Conservation (phyloP, 106 monocot genomes). For the Phalaenopsis aphrodite region DNA sequence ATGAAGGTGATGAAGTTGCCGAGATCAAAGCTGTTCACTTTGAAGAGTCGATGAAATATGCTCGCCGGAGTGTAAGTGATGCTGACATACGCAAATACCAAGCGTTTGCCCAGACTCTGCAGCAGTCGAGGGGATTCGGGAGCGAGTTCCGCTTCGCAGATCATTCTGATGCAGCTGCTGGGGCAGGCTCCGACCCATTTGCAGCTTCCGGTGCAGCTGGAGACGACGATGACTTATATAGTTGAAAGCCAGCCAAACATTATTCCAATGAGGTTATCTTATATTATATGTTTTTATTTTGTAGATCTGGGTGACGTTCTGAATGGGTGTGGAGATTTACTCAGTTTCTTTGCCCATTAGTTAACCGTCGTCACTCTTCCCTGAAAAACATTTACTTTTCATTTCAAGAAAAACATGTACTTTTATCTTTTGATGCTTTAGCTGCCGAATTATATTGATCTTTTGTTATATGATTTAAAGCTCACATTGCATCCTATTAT, state of each 20-base stretch:
- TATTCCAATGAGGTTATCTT: neutral
- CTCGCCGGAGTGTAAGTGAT: constrained; percentile 75
- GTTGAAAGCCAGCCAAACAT: constrained; percentile 14
- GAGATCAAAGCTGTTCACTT: constrained; percentile 84
- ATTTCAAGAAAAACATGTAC: too few species aligned
- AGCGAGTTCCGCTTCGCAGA: constrained; percentile 79
- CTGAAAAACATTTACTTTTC: too few species aligned
- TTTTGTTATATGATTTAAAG: too few species aligned
- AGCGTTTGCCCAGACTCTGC: constrained; percentile 83
- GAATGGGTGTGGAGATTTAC: too few species aligned
- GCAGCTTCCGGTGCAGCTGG: constrained; percentile 36
- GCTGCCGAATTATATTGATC: too few species aligned
- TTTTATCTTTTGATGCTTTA: too few species aligned
- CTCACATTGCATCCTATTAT: too few species aligned
- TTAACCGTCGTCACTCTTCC: neutral
- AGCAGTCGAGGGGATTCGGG: constrained; percentile 81
- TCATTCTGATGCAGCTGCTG: constrained; percentile 38
- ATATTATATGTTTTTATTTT: neutral
- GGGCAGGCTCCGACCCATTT: constrained; percentile 47
- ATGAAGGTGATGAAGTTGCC: constrained; percentile 50
- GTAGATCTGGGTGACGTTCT: neutral
- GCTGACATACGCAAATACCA: constrained; percentile 89
- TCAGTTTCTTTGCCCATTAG: neutral
- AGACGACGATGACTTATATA: constrained; percentile 81
- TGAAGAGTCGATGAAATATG: constrained; percentile 84